phyloP scores from a whole-genome alignment of 202 grass and related monocot species.

The Panicum virgatum region DNA sequence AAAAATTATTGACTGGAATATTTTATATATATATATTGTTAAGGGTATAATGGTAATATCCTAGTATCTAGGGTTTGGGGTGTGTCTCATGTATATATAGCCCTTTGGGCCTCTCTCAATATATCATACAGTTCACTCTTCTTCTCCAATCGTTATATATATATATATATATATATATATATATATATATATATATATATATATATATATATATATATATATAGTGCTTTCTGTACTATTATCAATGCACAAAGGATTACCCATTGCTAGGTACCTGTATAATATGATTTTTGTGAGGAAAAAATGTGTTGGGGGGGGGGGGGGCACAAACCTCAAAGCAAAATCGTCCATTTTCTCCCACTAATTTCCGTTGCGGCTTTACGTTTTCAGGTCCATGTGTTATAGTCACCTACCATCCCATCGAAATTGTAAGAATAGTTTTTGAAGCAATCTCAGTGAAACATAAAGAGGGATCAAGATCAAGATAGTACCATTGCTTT shows the following conservation, averaged over 20 bases:
- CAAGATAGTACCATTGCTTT: constrained; percentile 83
- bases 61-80: too few species aligned
- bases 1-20: constrained; percentile 10
- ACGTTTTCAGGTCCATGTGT: constrained; percentile 81
- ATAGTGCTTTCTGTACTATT: too few species aligned
- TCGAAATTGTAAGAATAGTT: constrained; percentile 35
- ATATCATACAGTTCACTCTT: too few species aligned
- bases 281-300: neutral
- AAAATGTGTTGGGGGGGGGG: neutral
- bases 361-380: constrained; percentile 78
- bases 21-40: constrained; percentile 1
- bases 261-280: neutral
- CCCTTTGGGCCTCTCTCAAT: too few species aligned
- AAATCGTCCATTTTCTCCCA: constrained; percentile 72
- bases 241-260: neutral
- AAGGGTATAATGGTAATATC: too few species aligned
- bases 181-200: too few species aligned
- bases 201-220: too few species aligned
- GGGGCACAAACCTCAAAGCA: constrained; percentile 83
- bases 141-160: too few species aligned
- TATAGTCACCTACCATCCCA: constrained; percentile 65
- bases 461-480: constrained; percentile 31
- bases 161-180: too few species aligned
- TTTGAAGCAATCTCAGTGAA: constrained; percentile 18
- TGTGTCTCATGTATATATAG: too few species aligned